These are phyloP conservation scores for Suhomyces choctaworum DNA, from an alignment of 1,139 yeast species.

Conservation along the genomic window DNA sequence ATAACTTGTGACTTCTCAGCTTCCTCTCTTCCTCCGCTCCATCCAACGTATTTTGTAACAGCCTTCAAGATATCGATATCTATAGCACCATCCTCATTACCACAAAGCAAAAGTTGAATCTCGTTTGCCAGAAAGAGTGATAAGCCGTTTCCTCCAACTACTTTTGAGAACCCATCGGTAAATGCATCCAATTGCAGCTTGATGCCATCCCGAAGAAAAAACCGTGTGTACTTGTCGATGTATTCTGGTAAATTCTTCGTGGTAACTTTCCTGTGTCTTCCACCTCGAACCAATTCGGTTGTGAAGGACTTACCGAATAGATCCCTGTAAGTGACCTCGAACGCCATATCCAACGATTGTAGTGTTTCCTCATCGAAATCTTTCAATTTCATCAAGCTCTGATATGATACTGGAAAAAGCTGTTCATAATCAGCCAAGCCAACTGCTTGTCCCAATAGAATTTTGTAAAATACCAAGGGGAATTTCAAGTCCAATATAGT, in stretches of 20 bases:
- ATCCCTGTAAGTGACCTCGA: conserved; percentile 43
- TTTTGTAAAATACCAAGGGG: conserved; percentile 75
- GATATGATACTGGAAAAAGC: conserved; percentile 66
- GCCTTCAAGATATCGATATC: conserved; percentile 69
- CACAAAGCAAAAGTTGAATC: conserved; percentile 74
- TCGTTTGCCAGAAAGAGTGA: conserved; percentile 80
- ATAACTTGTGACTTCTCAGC: conserved; percentile 45
- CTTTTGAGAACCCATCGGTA: conserved; percentile 68
- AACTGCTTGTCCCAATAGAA: conserved; percentile 58
- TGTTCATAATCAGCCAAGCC: conserved; percentile 64
- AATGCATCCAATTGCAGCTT: conserved; percentile 56
- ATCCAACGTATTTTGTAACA: conserved; percentile 72
- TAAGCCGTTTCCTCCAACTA: conserved; percentile 78
- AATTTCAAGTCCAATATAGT: conserved; percentile 78
- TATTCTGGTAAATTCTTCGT: conserved; percentile 56
- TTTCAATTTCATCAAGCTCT: conserved; percentile 55
- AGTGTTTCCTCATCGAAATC: conserved; percentile 38
- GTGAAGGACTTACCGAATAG: conserved; percentile 39
- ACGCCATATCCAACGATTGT: conserved; percentile 30
- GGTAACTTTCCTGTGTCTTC: conserved; percentile 55
- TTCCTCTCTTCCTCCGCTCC: conserved; percentile 36
- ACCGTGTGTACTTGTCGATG: conserved; percentile 61
- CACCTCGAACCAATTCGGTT: conserved; percentile 57
- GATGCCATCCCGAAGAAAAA: conserved; percentile 58
- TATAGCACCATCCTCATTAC: conserved; percentile 64